Conservation (phyloP, 805 yeast species). For the Spathaspora sp. region DNA sequence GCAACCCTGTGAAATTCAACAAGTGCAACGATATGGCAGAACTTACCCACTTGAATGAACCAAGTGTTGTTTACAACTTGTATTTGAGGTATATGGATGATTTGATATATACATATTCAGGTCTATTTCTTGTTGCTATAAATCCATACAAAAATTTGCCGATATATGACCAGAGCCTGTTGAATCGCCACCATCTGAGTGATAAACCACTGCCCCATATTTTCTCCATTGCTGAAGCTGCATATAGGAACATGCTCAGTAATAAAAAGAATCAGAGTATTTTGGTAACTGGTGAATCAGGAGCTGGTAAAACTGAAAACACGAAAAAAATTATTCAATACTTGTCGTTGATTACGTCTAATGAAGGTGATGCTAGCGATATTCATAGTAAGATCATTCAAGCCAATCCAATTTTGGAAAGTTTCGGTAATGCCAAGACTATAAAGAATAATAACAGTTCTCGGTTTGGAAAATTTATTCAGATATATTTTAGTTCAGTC, state of each 20-base stretch:
- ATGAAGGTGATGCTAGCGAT: slow-evolving; percentile 14
- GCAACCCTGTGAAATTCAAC: slow-evolving; percentile 88
- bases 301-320: slow-evolving; percentile 98
- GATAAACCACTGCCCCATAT: slow-evolving; percentile 72
- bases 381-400: slow-evolving; percentile 85
- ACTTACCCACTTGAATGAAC: slow-evolving; percentile 88
- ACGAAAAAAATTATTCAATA: slow-evolving; percentile 94
- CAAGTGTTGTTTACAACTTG: slow-evolving; percentile 87
- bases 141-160: slow-evolving; percentile 82
- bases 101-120: slow-evolving; percentile 88
- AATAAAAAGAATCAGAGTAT: slow-evolving; percentile 81
- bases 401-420: slow-evolving; percentile 93
- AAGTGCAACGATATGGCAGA: slow-evolving; percentile 95
- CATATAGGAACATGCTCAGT: slow-evolving; percentile 69
- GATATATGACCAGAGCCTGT: slow-evolving; percentile 60
- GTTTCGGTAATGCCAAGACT: slow-evolving; percentile 97
- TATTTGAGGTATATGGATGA: slow-evolving; percentile 74
- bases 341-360: slow-evolving; percentile 68
- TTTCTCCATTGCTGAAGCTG: slow-evolving; percentile 79
- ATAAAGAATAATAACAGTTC: slow-evolving; percentile 92
- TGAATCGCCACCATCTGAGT: slow-evolving; percentile 49
- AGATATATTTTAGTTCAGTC: slow-evolving; percentile 62
- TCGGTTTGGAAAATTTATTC: slow-evolving; percentile 93
- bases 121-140: slow-evolving; percentile 89
- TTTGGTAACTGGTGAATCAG: slow-evolving; percentile 97